These are phyloP conservation scores for Teratosphaeria destructans DNA, from an alignment of 2,329 filamentous ascomycete genomes.

Conservation along the genomic window DNA sequence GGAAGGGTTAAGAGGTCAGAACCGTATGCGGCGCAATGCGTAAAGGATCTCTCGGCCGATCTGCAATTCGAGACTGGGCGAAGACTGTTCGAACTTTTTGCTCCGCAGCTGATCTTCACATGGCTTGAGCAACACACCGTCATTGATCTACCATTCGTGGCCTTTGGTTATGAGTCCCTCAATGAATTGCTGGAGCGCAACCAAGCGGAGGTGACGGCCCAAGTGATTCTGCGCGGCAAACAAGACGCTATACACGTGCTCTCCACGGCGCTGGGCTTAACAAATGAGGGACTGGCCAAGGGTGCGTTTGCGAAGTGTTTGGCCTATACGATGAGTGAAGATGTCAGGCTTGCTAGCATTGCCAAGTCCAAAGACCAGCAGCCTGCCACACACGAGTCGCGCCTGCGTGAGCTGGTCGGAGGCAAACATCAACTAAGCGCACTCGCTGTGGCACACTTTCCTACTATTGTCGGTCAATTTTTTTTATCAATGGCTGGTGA, in stretches of 20 bases:
- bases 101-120: constrained; percentile 79
- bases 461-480: constrained; percentile 64
- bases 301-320: constrained; percentile 65
- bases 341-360: constrained; percentile 36
- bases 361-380: constrained; percentile 10
- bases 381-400: constrained; percentile 46
- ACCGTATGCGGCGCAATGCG: constrained; percentile 62
- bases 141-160: constrained; percentile 66
- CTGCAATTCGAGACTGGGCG: constrained; percentile 56
- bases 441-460: constrained; percentile 59
- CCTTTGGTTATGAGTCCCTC: constrained; percentile 69
- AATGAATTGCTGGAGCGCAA: constrained; percentile 58
- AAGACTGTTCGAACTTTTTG: constrained; percentile 72
- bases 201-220: constrained; percentile 65
- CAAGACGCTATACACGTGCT: constrained; percentile 53
- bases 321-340: constrained; percentile 74
- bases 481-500: constrained; percentile 65
- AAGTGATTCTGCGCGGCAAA: constrained; percentile 73
- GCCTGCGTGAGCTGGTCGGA: constrained; percentile 57
- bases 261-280: constrained; percentile 45
- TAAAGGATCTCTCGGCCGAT: constrained; percentile 53
- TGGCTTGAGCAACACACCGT: constrained; percentile 65
- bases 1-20: constrained; percentile 54
- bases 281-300: constrained; percentile 49
- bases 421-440: constrained; percentile 47